Evolutionary conservation across 805 yeast genomes (phyloP), one percentile per base, ranked within the genome.

Genomic region (Metschnikowia gelsemii): DNA sequence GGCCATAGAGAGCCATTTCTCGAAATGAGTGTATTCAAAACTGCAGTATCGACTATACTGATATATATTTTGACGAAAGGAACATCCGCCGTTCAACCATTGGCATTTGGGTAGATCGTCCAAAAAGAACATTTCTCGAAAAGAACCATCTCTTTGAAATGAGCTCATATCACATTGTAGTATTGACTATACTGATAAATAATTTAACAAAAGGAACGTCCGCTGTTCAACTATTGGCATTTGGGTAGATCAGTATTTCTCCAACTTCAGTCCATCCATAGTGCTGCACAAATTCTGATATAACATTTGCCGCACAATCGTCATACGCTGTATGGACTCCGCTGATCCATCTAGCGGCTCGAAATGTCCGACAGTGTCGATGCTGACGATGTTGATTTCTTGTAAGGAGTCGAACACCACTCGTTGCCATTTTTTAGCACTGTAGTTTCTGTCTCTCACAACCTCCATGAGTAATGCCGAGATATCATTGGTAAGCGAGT

Each of bases 1-100:
- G 39, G 87, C 78, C 39, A 82, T 86, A 55, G 93, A 82, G 50
- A 64, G 63, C 32, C 31, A 39, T 39, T 33, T 32, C 13, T 13
- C 2, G 6, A 32, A 14, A 7, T 26, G 24, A 20, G 14, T n/a
- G n/a, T n/a, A n/a, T n/a, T n/a, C n/a, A n/a, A n/a, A n/a, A n/a
- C n/a, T n/a, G n/a, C n/a, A n/a, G n/a, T n/a, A n/a, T n/a, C n/a
- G n/a, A n/a, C n/a, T n/a, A n/a, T n/a, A n/a, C n/a, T n/a, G n/a
- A n/a, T n/a, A n/a, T n/a, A n/a, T n/a, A n/a, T n/a, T n/a, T n/a
- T n/a, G n/a, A n/a, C n/a, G n/a, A n/a, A n/a, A n/a, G n/a, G n/a
- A n/a, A n/a, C n/a, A n/a, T n/a, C n/a, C n/a, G n/a, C n/a, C n/a
- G n/a, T n/a, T n/a, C n/a, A n/a, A 8, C 13, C 29, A 26, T 7